Conservation (phyloP, 2,329 filamentous ascomycete species). For the Sarocladiaceae sp. region DNA sequence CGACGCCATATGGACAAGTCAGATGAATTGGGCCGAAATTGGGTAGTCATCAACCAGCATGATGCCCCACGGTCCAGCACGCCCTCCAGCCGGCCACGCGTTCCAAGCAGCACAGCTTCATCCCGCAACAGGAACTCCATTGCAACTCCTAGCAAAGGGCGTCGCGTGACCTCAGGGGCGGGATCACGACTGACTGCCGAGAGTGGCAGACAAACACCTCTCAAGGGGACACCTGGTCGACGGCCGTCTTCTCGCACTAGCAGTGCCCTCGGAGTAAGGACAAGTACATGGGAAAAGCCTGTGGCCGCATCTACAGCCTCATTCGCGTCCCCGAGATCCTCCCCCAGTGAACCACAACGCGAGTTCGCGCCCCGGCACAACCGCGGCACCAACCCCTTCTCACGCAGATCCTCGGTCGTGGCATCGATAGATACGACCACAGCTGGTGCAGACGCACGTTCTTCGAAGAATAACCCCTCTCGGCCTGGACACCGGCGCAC, state of each 20-base stretch:
- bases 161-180: neutral
- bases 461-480: neutral
- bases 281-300: neutral
- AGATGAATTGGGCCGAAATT: conserved; percentile 58
- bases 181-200: neutral
- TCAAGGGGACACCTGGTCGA: neutral
- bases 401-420: conserved; percentile 14
- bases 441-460: neutral
- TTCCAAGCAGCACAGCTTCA: neutral
- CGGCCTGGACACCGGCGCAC: conserved; percentile 33
- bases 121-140: conserved; percentile 32
- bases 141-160: conserved; percentile 28
- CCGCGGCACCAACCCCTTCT: conserved; percentile 6
- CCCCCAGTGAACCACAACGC: conserved; percentile 9
- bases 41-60: conserved; percentile 59
- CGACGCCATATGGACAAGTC: conserved; percentile 46
- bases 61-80: conserved; percentile 12
- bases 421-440: conserved; percentile 7
- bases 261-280: neutral
- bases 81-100: conserved; percentile 16
- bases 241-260: neutral
- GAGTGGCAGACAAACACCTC: neutral
- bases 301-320: conserved; percentile 24
- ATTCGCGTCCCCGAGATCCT: conserved; percentile 24
- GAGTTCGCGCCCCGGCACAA: neutral